phyloP scores from a whole-genome alignment of 2,329 filamentous ascomycete species.

The Geoglossum cookeanum region DNA sequence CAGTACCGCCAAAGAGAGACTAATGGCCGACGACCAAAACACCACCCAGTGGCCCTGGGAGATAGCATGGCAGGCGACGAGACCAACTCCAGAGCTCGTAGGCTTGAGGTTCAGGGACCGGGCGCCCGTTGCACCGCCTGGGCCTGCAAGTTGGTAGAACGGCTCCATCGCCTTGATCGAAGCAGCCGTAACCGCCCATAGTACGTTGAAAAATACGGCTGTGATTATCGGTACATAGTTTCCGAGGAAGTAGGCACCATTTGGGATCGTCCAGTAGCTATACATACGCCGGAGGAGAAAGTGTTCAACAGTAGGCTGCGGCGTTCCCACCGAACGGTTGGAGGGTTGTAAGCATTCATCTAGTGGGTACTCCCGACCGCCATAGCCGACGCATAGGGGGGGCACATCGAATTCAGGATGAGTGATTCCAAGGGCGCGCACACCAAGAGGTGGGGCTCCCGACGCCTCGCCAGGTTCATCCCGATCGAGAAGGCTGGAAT shows the following conservation, averaged over 20 bases:
- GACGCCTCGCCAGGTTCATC: background rate
- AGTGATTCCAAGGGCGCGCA: too few relatives aligned
- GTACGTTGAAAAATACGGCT: slow-evolving; percentile 22
- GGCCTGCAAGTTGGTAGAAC: slow-evolving; percentile 6
- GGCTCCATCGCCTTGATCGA: slow-evolving; percentile 23
- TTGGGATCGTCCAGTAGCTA: slow-evolving; percentile 10
- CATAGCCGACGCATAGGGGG: too few relatives aligned
- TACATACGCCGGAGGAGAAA: background rate
- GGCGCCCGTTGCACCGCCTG: background rate
- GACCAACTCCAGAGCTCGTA: background rate
- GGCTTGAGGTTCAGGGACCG: background rate
- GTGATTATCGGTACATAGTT: slow-evolving; percentile 25
- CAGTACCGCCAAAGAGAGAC: background rate
- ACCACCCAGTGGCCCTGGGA: background rate
- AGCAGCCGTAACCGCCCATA: slow-evolving; percentile 22
- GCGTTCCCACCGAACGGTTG: too few relatives aligned
- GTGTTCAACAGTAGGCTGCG: too few relatives aligned
- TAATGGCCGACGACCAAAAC: background rate
- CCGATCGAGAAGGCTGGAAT: background rate
- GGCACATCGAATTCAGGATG: too few relatives aligned
- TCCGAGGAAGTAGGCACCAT: slow-evolving; percentile 21
- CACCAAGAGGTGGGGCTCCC: background rate
- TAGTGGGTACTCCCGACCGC: too few relatives aligned
- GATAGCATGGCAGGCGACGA: background rate
- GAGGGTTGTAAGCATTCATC: too few relatives aligned